phyloP scores from a whole-genome alignment of 257 asterid species.

The Linaria vulgaris region DNA sequence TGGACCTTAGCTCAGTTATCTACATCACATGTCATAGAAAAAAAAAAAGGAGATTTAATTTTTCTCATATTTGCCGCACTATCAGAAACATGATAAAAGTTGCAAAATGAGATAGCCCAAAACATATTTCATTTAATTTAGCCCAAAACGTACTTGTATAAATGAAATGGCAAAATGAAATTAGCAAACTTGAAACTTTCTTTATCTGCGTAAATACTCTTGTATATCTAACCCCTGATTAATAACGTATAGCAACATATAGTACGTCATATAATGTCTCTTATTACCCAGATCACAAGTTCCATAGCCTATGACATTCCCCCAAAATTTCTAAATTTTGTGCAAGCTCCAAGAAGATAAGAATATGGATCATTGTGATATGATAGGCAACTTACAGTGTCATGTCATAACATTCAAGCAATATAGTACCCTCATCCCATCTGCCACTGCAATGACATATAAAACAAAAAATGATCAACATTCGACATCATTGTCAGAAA shows the following conservation, averaged over 20 bases:
- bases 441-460: constrained; percentile 77
- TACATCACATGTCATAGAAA: no score
- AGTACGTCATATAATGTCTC: not conserved
- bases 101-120: not conserved
- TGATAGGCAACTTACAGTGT: constrained; percentile 37
- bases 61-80: no score
- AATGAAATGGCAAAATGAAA: not conserved
- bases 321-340: no score
- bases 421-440: constrained; percentile 61
- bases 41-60: no score
- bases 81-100: not conserved
- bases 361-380: not conserved
- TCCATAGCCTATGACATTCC: no score
- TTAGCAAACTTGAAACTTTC: not conserved
- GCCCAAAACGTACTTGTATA: not conserved
- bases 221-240: no score
- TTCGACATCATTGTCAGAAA: constrained; percentile 16
- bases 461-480: constrained; percentile 20
- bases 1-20: no score
- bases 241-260: not conserved
- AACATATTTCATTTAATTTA: not conserved
- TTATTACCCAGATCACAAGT: no score
- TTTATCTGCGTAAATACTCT: no score
- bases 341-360: not conserved
- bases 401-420: constrained; percentile 17